Evolutionary conservation across 73 alveolate species (phyloP).

Genomic region (Tetrahymena borealis): DNA sequence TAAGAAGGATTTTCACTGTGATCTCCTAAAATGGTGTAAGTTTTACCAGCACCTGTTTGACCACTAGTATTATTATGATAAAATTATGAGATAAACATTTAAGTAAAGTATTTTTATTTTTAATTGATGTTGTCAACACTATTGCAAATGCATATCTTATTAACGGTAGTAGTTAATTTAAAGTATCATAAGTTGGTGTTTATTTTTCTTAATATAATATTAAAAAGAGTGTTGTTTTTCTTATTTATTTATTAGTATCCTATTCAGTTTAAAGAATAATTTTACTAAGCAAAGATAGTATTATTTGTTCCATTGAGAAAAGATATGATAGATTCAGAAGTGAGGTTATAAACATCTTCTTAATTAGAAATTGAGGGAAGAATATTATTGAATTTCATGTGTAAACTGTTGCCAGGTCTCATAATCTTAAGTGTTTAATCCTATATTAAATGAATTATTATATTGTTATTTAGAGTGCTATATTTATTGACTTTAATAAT

Average conservation of each 20-base stretch:
- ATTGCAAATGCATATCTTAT: too few species aligned
- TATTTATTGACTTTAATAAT: neutral
- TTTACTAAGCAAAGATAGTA: slow-evolving; percentile 40
- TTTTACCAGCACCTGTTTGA: slow-evolving; percentile 47
- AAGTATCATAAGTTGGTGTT: too few species aligned
- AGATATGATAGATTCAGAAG: slow-evolving; percentile 23
- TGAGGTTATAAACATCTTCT: slow-evolving; percentile 16
- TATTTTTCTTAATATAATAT: too few species aligned
- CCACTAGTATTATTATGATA: neutral
- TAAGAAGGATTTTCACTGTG: slow-evolving; percentile 29
- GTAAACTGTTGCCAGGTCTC: slow-evolving; percentile 32
- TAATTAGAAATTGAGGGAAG: slow-evolving; percentile 12
- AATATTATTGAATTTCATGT: slow-evolving; percentile 30
- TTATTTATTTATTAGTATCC: too few species aligned
- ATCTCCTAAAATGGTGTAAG: slow-evolving; percentile 40
- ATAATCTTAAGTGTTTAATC: slow-evolving; percentile 30
- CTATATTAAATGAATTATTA: neutral
- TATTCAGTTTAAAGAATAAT: neutral
- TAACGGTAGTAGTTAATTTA: too few species aligned
- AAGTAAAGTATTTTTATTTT: too few species aligned
- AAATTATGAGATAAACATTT: too few species aligned
- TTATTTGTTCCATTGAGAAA: slow-evolving; percentile 31
- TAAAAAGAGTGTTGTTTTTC: too few species aligned
- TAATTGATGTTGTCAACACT: too few species aligned
- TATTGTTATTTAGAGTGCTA: neutral